Base-by-base conservation (phyloP, 2,329 filamentous ascomycete genomes). In the Fusarium circinatum region DNA sequence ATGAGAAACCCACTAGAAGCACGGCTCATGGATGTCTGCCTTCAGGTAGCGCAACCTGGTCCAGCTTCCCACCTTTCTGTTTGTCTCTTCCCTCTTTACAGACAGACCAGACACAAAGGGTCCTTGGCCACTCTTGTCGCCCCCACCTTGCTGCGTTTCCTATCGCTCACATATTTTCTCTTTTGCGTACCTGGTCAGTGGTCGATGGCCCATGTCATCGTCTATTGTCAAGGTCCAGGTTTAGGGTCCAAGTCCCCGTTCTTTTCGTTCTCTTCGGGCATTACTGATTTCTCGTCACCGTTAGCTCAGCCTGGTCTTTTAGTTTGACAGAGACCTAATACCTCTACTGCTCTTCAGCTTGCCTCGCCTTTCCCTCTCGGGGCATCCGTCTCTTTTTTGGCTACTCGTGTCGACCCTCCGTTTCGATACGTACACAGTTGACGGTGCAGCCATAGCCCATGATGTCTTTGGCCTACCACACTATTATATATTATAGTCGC, bases 81-180 rank as follows among this genome's bases (percentile, higher is more conserved):
- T 58, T 36, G 44, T 38, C 62, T 68, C 62, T 65, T 54, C 61
- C 62, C 60, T 67, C 59, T 52, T 45, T 26, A 47, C 49, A 62
- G 68, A 52, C 45, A 30, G 41, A 55, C 62, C 52, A 62, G 41
- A 70, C 47, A 70, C 62, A 70, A 74, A 75, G 65, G 69, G 70
- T 65, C 73, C 70, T 70, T 67, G 75, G 44, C 56, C 49, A 58
- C 36, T 39, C 10, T 34, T 14, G 52, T 68, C 62, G 22, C 74
- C 74, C n/a, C 74, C 74, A 71, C 74, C 67, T 62, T 64, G 64
- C 56, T 69, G 62, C 63, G 61, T 73, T 74, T 67, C 59, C 68
- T 72, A 73, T 75, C 62, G 39, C 64, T 61, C 66, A 62, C 64
- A 47, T 62, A 49, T 47, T 59, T 60, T 62, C 42, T 44, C 51